Base-by-base conservation (phyloP, 768 basidiomycete species). In the Suillus subalutaceus region DNA sequence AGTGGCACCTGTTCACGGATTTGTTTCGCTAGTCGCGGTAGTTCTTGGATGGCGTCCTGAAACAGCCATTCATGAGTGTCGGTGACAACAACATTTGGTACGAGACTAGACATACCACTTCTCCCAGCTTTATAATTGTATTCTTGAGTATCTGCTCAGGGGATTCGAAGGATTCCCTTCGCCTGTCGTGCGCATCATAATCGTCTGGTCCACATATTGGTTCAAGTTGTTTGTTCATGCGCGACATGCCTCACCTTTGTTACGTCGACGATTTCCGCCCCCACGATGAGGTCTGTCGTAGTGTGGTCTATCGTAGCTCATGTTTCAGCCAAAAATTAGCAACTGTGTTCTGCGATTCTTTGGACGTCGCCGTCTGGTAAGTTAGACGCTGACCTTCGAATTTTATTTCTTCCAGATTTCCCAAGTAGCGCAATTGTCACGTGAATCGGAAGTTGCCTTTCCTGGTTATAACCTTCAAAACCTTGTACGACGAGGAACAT, bases 141-240 rank as follows among this genome's bases (percentile, higher is more conserved):
- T 79, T 81, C 74, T 86, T 88, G 44, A 93, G 79, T 72, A 85
- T 90, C 67, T 93, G 86, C 69, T 92, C 90, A 6, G 91, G 90
- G 3, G 90, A 85, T 69, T 93, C 92, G 70, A 83, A 80, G 46
- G 78, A 71, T 65, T 91, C 88, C 64, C 86, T 85, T 43, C 90
- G 85, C 48, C 86, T 84, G 79, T 90, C 87, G 67, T 89, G 86
- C 67, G 76, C 68, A 32, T 82, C 80, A 53, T 85, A 85, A 78
- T 92, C 90, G 71, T 92, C 91, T 90, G 71, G 65, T 16, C 57
- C 50, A 41, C 35, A 30, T 12, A 61, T 67, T 68, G 37, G 37
- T 62, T 40, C 41, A 26, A 56, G 40, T 41, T 60, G 26, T 60
- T 41, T 41, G 58, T 41, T 41, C 40, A 41, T 41, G 40, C 58